Evolutionary conservation across 106 monocot genomes (phyloP), one percentile per base, ranked within the genome.

Genomic region (Alisma plantagoaquatica): DNA sequence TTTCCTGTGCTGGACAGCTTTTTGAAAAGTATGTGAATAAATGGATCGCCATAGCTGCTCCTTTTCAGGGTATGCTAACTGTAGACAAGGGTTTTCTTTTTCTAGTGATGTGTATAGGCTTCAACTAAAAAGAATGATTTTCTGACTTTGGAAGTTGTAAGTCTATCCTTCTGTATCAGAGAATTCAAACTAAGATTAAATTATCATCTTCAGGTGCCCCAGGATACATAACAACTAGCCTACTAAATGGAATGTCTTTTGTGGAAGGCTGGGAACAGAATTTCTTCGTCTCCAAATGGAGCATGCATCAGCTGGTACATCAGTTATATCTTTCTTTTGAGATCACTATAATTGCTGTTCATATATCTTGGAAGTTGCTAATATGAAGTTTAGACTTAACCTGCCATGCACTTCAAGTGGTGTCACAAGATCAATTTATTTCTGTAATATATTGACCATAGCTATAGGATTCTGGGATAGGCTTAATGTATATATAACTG

Each of bases 41-140:
- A 46, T 99, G 98, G 98, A 77, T 99, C 73, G 85, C 98, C 33
- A 99, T 99, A 77, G 98, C 98, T 65, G 82, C 98, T 62, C 98
- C 98, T 60, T 99, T 99, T 78, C 90, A 86, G 73, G 98, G 90
- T 77, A 62, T 46, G 31, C 3, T 38, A 7, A 38, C 35, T 14
- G 14, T 6, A 38, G 14, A 14, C 14, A 38, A 38, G 6, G 6
- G 35, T 38, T 38, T 7, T 38, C 35, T 14, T 38, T 38, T 38
- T 38, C 35, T 7, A 38, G 35, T 6, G 14, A 38, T 38, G 9
- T 14, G 14, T 38, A 38, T 38, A 38, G 9, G 35, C 35, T 38
- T 38, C 35, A 7, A 38, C 14, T 38, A 14, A 14, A 7, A 14
- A 14, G 14, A 38, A 38, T 38, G 14, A 38, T 38, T 38, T 7